Conservation (phyloP, 2,329 filamentous ascomycete genomes). For the Sclerotinia spermophila region DNA sequence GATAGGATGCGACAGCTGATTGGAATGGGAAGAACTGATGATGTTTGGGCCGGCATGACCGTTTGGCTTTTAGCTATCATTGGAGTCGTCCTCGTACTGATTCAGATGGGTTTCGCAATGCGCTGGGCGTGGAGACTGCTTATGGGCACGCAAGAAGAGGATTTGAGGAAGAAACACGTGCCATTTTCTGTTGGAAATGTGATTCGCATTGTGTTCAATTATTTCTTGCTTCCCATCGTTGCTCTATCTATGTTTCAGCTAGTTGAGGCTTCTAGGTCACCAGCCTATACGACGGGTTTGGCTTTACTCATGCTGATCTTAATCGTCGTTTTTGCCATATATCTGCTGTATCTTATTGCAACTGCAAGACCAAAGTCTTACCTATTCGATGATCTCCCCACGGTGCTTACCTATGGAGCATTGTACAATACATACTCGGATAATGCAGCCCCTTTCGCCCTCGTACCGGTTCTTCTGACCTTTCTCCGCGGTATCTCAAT, state of each 20-base stretch:
- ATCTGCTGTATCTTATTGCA: conserved; percentile 78
- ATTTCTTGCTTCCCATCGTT: conserved; percentile 82
- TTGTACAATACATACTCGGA: conserved; percentile 98
- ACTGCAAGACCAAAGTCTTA: conserved; percentile 77
- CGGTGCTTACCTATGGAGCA: conserved; percentile 83
- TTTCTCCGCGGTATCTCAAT: conserved; percentile 85
- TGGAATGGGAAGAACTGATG: conserved; percentile 69
- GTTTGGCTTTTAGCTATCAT: conserved; percentile 83
- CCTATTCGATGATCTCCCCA: conserved; percentile 89
- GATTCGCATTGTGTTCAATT: conserved; percentile 87
- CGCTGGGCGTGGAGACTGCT: conserved; percentile 74
- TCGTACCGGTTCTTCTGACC: conserved; percentile 80
- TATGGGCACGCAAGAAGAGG: conserved; percentile 73
- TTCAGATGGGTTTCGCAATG: conserved; percentile 70
- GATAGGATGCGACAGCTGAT: conserved; percentile 75
- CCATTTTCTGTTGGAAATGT: conserved; percentile 79
- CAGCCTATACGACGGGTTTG: conserved; percentile 66
- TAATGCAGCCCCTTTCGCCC: conserved; percentile 82
- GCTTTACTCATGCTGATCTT: conserved; percentile 71
- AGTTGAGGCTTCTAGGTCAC: conserved; percentile 66
- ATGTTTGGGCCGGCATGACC: conserved; percentile 94
- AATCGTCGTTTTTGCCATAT: conserved; percentile 69
- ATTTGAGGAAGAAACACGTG: conserved; percentile 85
- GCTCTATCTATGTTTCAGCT: conserved; percentile 89
- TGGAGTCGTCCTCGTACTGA: conserved; percentile 60